A percentile compares a stretch with the other conserved stretches of the same genome.
Conservation (phyloP, 78 protist species). For the Dictyostelium purpureum region DNA sequence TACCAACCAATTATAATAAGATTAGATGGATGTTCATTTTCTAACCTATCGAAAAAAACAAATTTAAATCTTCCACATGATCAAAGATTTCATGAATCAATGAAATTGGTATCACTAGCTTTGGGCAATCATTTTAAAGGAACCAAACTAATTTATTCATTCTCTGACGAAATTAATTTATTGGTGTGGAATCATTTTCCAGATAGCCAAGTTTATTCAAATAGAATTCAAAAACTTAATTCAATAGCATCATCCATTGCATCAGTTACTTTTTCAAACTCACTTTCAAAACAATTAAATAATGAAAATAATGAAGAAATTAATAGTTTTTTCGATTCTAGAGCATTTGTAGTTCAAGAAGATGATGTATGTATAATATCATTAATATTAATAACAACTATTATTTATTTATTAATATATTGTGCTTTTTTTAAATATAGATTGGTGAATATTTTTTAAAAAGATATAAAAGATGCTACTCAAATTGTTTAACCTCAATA, state of each 20-base stretch:
- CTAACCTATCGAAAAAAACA: neutral
- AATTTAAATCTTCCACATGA: neutral
- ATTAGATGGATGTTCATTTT: constrained; percentile 18
- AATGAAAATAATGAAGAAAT: neutral
- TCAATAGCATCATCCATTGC: neutral
- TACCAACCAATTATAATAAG: constrained; percentile 25
- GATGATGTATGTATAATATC: neutral
- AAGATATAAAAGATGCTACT: constrained; percentile 33
- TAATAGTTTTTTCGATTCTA: neutral
- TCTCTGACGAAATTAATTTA: constrained; percentile 33
- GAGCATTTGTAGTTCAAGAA: neutral
- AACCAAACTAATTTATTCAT: neutral
- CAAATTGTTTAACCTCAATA: constrained; percentile 1
- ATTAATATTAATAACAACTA: neutral
- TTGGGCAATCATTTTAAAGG: neutral
- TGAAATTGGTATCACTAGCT: neutral
- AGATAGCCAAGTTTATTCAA: neutral
- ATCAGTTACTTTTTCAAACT: neutral
- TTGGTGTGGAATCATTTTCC: neutral
- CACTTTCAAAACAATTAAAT: neutral
- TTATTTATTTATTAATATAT: neutral
- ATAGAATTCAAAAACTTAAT: constrained; percentile 31
- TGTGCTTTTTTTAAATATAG: neutral
- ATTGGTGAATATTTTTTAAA: neutral
- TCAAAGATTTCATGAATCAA: constrained; percentile 18